Evolutionary conservation across 106 monocot species (phyloP).

Genomic region (Phalaenopsis aphrodite): DNA sequence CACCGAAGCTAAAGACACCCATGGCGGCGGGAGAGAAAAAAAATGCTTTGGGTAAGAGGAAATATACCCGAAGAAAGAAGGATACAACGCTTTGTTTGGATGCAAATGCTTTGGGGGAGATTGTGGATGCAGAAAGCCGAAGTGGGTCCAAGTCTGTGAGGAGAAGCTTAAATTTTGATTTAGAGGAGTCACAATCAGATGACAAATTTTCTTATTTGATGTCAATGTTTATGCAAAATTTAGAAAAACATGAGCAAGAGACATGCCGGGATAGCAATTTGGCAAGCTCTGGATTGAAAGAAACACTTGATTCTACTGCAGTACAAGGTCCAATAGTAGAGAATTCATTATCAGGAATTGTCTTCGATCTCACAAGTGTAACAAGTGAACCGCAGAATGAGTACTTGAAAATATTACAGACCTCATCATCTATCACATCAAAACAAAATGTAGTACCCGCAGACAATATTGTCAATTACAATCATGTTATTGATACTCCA

Average conservation of each 20-base stretch:
- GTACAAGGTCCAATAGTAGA: slow-evolving; percentile 12
- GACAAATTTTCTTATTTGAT: not conserved
- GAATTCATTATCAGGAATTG: slow-evolving; percentile 8
- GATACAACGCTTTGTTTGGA: not conserved
- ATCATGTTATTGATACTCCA: not conserved
- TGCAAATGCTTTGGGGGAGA: not conserved
- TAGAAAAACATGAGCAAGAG: slow-evolving; percentile 4
- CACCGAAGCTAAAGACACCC: slow-evolving; percentile 24
- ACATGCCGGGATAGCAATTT: not conserved
- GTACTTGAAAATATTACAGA: not conserved
- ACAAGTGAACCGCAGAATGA: slow-evolving; percentile 8
- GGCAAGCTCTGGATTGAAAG: not conserved
- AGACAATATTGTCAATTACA: not conserved
- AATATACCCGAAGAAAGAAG: slow-evolving; percentile 33
- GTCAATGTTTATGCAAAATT: not conserved
- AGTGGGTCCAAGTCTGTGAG: slow-evolving; percentile 29
- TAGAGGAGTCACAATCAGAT: slow-evolving; percentile 10
- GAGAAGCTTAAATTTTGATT: slow-evolving; percentile 42
- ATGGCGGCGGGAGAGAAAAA: not conserved
- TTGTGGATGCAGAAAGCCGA: slow-evolving; percentile 3
- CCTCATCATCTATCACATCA: not conserved
- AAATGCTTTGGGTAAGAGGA: slow-evolving; percentile 27
- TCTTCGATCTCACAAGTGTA: slow-evolving; percentile 17
- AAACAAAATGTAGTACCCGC: not conserved
- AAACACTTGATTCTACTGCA: slow-evolving; percentile 3